Evolutionary conservation across 2,329 filamentous ascomycete genomes (phyloP).

Genomic region (Sordariomycetes sp.): DNA sequence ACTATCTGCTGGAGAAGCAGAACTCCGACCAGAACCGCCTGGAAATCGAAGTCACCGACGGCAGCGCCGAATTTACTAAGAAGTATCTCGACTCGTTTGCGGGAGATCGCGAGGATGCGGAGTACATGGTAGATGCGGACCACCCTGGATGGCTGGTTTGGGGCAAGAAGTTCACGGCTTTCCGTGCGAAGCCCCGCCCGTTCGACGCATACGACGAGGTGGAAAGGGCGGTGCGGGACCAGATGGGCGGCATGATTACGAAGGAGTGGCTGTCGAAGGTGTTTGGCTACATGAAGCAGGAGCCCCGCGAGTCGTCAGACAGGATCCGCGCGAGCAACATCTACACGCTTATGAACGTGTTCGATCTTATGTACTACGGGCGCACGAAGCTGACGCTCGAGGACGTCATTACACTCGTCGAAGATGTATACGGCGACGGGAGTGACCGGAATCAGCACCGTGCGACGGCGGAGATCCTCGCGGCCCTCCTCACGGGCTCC

Average conservation of each 20-base stretch:
- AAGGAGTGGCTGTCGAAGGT: conserved; percentile 76
- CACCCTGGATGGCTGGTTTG: conserved; percentile 95
- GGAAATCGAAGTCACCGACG: conserved; percentile 56
- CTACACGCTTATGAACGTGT: conserved; percentile 76
- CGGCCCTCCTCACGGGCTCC: conserved; percentile 69
- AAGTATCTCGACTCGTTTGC: conserved; percentile 69
- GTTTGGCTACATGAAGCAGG: conserved; percentile 92
- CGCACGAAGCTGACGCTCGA: conserved; percentile 68
- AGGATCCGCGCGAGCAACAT: conserved; percentile 83
- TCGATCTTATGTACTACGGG: conserved; percentile 77
- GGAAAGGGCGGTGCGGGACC: conserved; percentile 59
- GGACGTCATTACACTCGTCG: conserved; percentile 72
- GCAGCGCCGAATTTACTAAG: conserved; percentile 66
- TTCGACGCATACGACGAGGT: conserved; percentile 67
- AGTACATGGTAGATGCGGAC: conserved; percentile 86
- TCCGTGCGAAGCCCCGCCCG: conserved; percentile 54
- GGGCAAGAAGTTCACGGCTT: conserved; percentile 76
- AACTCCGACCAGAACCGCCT: conserved; percentile 55
- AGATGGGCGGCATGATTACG: conserved; percentile 70
- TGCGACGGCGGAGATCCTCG: conserved; percentile 86
- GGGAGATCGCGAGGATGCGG: conserved; percentile 48
- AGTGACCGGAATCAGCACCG: conserved; percentile 97
- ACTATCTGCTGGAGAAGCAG: conserved; percentile 73
- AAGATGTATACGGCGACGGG: conserved; percentile 75
- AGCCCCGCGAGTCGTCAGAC: conserved; percentile 76